Evolutionary conservation across 805 yeast species (phyloP).

Genomic region (Kuraishia piskuri): DNA sequence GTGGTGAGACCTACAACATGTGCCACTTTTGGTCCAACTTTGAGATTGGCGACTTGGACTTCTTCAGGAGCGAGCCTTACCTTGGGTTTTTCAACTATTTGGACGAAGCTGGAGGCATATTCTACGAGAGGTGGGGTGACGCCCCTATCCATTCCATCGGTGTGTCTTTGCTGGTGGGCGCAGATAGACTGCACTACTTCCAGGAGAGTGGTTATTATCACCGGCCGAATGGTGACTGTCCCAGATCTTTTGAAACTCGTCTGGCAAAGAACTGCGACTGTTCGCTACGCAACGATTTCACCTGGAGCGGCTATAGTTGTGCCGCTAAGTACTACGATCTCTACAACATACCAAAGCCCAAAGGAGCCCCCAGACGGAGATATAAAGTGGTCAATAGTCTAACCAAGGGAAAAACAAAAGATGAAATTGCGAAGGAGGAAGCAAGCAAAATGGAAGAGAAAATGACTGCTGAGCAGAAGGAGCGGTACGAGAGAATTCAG

Average conservation of each 20-base stretch:
- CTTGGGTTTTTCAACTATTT: slow-evolving; percentile 44
- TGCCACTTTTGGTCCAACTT: slow-evolving; percentile 65
- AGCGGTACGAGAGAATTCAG: not conserved
- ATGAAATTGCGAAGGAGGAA: not conserved
- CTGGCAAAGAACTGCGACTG: slow-evolving; percentile 42
- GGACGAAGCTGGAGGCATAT: slow-evolving; percentile 57
- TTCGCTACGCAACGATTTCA: slow-evolving; percentile 36
- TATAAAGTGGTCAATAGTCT: slow-evolving; percentile 20
- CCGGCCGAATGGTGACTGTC: slow-evolving; percentile 52
- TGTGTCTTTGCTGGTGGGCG: slow-evolving; percentile 20
- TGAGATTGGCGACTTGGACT: slow-evolving; percentile 49
- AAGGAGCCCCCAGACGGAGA: slow-evolving; percentile 13
- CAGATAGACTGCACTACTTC: slow-evolving; percentile 25
- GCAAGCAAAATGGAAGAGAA: not conserved
- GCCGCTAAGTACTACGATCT: slow-evolving; percentile 34
- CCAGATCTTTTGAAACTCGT: slow-evolving; percentile 38
- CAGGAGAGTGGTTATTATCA: slow-evolving; percentile 47
- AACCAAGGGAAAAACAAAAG: not conserved
- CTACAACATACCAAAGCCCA: slow-evolving; percentile 20
- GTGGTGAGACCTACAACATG: slow-evolving; percentile 35
- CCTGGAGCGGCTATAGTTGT: slow-evolving; percentile 43
- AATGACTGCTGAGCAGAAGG: not conserved
- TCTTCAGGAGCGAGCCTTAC: slow-evolving; percentile 51
- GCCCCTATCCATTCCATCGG: slow-evolving; percentile 24
- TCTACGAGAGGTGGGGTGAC: slow-evolving; percentile 60